Evolutionary conservation across 2,329 filamentous ascomycete genomes (phyloP).

Genomic region (Trichoderma sp.): DNA sequence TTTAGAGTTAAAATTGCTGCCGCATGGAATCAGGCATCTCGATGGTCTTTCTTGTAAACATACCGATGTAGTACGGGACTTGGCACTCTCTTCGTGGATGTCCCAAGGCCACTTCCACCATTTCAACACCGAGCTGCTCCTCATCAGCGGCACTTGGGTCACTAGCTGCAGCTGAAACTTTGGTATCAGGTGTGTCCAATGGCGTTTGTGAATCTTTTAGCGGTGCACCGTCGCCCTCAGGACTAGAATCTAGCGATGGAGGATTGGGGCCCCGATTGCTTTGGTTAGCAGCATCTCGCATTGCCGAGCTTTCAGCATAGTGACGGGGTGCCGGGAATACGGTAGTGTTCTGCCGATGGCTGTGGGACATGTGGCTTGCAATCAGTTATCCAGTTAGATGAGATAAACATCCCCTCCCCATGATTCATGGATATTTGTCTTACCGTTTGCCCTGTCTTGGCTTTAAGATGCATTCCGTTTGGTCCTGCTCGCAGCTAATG

Average conservation of each 20-base stretch:
- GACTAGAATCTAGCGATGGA: background rate
- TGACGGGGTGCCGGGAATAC: constrained; percentile 10
- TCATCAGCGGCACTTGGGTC: constrained; percentile 1
- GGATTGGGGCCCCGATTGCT: background rate
- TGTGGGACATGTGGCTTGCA: constrained; percentile 10
- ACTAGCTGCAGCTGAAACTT: background rate
- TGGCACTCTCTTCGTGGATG: constrained; percentile 1
- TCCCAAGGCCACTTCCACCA: constrained; percentile 4
- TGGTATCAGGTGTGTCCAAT: background rate
- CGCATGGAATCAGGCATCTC: background rate
- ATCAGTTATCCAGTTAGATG: background rate
- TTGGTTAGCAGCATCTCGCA: constrained; percentile 1
- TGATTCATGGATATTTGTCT: background rate
- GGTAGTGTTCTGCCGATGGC: constrained; percentile 9
- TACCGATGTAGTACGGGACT: constrained; percentile 13
- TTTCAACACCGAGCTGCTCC: constrained; percentile 4
- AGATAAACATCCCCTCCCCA: background rate
- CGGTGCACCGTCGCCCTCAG: background rate
- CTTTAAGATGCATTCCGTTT: constrained; percentile 13
- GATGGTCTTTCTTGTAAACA: background rate
- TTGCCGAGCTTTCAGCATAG: constrained; percentile 11
- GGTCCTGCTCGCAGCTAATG: constrained; percentile 15
- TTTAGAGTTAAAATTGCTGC: background rate
- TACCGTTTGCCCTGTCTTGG: constrained; percentile 15
- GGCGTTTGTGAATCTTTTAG: background rate